Base-by-base conservation (phyloP, 208 protist species). In the Trypanosoma melophagium region DNA sequence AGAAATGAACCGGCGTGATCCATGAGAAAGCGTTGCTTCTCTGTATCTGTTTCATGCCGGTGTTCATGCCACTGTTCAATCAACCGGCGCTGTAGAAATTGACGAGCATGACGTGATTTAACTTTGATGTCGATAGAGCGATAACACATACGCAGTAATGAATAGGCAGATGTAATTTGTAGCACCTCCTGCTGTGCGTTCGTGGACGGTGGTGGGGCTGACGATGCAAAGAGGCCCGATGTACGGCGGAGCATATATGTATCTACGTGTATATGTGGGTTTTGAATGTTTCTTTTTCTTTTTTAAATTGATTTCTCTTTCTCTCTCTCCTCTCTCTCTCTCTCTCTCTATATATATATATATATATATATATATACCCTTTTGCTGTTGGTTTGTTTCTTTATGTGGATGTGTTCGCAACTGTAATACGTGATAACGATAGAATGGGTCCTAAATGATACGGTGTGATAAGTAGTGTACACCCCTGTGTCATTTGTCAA, bases 121-220 rank as follows among this genome's bases (percentile, higher is more conserved):
- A 96, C 87, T 21, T 66, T 75, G 47, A 96, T 94, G 78, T 96
- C 90, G 55, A 96, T 94, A 58, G 84, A 92, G n/a, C 87, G 85
- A 76, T 94, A 94, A 77, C 87, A 94, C 90, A 96, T 96, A 19
- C 90, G 83, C n/a, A 96, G 81, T 12, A 96, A 66, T 16, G 84
- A 84, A 49, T 84, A 75, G 12, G 90, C 79, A 2, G 90, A 94
- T 49, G 67, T 70, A 68, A 96, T 94, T 21, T 93, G 76, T 10
- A 96, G 74, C 17, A 94, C 84, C 47, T 86, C 69, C 69, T 93
- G 86, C 69, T 93, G 86, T n/a, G 81, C 74, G 71, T 94, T 91
- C 66, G 87, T 89, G 31, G 81, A 65, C 10, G 58, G 66, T 41
- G 58, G 57, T 45, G 14, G 35, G n/a, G n/a, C n/a, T 14, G 75